A percentile compares a stretch with the other conserved stretches of the same genome.
phyloP scores from a whole-genome alignment of 148 eudicot genomes.

The Tetragonia tetragonoides region DNA sequence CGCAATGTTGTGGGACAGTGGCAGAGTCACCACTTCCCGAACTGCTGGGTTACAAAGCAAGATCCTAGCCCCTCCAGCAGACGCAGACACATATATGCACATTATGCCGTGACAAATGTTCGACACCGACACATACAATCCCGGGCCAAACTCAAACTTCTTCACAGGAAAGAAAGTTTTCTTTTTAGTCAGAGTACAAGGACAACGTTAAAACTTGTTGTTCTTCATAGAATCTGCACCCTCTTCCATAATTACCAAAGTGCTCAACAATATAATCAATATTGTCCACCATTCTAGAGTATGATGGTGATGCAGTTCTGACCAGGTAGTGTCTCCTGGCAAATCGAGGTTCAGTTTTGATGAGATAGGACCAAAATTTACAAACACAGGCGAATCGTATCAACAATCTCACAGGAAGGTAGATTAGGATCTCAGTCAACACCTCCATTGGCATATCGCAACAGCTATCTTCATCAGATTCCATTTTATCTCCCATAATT shows the following conservation, averaged over 20 bases:
- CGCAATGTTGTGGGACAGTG: neutral
- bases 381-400: neutral
- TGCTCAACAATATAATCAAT: constrained; percentile 1
- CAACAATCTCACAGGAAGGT: neutral
- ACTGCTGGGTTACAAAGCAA: neutral
- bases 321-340: neutral
- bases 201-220: neutral
- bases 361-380: neutral
- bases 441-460: neutral
- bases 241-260: neutral
- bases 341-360: neutral
- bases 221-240: neutral
- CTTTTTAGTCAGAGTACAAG: neutral
- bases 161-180: neutral
- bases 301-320: neutral
- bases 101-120: constrained; percentile 10
- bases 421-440: neutral
- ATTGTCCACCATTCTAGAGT: neutral
- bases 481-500: no score
- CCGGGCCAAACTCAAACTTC: neutral
- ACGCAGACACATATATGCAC: neutral
- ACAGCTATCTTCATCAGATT: no score
- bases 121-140: neutral
- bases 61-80: neutral
- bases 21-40: constrained; percentile 1